A percentile compares a stretch with the other conserved stretches of the same genome.
These are phyloP conservation scores for Diophrys sp. DNA, from an alignment of 73 alveolate genomes.

Conservation along the genomic window DNA sequence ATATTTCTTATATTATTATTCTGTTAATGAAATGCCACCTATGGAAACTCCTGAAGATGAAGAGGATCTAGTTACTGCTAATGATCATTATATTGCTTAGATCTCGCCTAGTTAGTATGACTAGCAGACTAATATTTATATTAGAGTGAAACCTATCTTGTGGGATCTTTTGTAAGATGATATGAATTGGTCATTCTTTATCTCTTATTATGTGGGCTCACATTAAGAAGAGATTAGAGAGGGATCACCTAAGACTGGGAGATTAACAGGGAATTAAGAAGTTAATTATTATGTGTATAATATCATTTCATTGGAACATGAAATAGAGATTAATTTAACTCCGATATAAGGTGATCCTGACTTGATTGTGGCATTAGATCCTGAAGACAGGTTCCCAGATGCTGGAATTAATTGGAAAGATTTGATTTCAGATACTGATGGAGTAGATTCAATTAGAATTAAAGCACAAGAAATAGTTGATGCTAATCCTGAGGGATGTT, in stretches of 20 bases:
- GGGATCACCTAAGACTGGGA: background rate
- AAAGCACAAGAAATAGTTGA: background rate
- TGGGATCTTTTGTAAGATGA: background rate
- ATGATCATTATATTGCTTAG: background rate
- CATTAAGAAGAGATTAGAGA: background rate
- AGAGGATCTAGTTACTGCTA: slow-evolving; percentile 1
- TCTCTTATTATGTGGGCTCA: slow-evolving; percentile 5
- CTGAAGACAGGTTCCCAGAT: slow-evolving; percentile 8
- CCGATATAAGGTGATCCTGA: slow-evolving; percentile 55
- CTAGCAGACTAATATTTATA: background rate
- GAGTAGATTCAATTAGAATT: background rate
- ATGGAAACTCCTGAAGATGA: background rate
- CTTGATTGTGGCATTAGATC: slow-evolving; percentile 42
- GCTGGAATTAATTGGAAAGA: background rate
- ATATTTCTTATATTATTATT: background rate
- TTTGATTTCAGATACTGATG: background rate
- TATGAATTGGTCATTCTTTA: slow-evolving; percentile 2
- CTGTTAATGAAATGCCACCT: background rate
- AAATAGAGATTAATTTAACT: slow-evolving; percentile 26
- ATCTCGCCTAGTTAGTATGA: background rate
- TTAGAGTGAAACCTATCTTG: background rate
- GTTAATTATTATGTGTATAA: slow-evolving; percentile 6
- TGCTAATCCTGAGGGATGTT: background rate
- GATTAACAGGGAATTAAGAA: too few species aligned
- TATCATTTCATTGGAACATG: background rate